Conservation (phyloP, 2,329 filamentous ascomycete genomes). For the Apiospora pterosperma region DNA sequence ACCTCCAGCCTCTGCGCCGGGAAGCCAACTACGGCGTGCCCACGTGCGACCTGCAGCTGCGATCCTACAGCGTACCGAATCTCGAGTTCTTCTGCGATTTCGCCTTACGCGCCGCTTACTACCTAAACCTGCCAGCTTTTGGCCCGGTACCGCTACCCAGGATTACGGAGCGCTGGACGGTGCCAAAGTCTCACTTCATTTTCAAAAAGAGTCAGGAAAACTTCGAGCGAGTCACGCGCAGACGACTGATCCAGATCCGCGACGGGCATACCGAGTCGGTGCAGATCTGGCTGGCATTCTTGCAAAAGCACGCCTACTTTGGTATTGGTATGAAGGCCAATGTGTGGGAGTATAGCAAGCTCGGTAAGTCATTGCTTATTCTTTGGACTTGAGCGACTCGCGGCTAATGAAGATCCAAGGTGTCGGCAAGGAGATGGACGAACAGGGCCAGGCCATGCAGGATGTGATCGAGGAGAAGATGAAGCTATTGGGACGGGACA, state of each 20-base stretch:
- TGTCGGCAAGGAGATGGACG: slow-evolving; percentile 49
- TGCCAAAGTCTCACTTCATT: slow-evolving; percentile 84
- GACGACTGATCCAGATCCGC: slow-evolving; percentile 85
- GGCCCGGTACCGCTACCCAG: slow-evolving; percentile 84
- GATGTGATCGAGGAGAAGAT: slow-evolving; percentile 47
- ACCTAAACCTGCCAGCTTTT: slow-evolving; percentile 78
- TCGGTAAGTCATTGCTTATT: slow-evolving; percentile 49
- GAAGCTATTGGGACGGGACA: slow-evolving; percentile 51
- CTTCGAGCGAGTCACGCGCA: slow-evolving; percentile 85
- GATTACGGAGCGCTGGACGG: slow-evolving; percentile 91
- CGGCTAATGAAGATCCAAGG: slow-evolving; percentile 34
- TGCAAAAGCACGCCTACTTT: slow-evolving; percentile 88
- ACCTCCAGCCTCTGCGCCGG: slow-evolving; percentile 79
- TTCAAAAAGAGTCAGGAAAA: slow-evolving; percentile 98
- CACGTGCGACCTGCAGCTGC: slow-evolving; percentile 85
- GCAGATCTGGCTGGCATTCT: slow-evolving; percentile 86
- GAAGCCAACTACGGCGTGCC: slow-evolving; percentile 73
- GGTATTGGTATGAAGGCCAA: slow-evolving; percentile 99
- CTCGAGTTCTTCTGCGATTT: slow-evolving; percentile 96
- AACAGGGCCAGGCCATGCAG: slow-evolving; percentile 27
- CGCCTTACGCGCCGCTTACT: slow-evolving; percentile 90
- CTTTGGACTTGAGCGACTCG: neutral
- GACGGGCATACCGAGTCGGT: slow-evolving; percentile 88
- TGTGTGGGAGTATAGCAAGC: slow-evolving; percentile 79
- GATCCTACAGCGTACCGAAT: slow-evolving; percentile 85